Evolutionary conservation across 176 grass and related monocot species (phyloP), one percentile per base, ranked within the genome.

Genomic region (Bonia amplexicaulis): DNA sequence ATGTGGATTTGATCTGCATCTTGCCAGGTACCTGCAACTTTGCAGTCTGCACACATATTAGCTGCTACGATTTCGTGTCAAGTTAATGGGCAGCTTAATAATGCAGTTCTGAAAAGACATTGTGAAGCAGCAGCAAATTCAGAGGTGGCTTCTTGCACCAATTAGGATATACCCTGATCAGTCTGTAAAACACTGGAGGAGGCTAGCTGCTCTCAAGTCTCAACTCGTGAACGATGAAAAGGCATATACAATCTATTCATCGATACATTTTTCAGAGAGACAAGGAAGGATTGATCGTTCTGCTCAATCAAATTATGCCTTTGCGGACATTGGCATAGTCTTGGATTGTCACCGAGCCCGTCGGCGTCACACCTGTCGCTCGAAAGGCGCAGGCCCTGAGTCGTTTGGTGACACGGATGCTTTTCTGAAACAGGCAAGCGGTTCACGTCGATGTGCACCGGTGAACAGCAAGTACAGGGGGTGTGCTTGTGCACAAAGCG

Each of bases 381-480:
- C n/a, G 12, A 33, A 64, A 60, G 17, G 27, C 67, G 39, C 37
- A 39, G 66, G 41, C 7, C 12, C 39, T 8, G 42, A 15, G 58
- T 40, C 12, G 59, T 20, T 7, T 0, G 31, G 75, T 67, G 54
- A 80, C 53, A 42, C 54, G 27, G 20, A 40, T 75, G 62, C 86
- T 82, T 27, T 77, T 67, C 52, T 11, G 51, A 6, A 80, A 33
- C 86, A 40, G 64, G 72, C 78, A 33, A 14, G 29, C 40, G 10
- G 86, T 88, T 82, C 86, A 75, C 63, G 60, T 82, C 71, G 79
- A 69, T 60, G 69, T 71, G 64, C 80, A 88, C 73, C 65, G 73
- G n/a, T 19, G 42, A 82, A n/a, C 64, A 23, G 60, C 61, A 68
- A 45, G 20, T 8, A 9, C 41, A 26, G n/a, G 58, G 23, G 5